These are phyloP conservation scores for Fusarium verrucosum DNA, from an alignment of 2,329 filamentous ascomycete genomes.

Conservation along the genomic window DNA sequence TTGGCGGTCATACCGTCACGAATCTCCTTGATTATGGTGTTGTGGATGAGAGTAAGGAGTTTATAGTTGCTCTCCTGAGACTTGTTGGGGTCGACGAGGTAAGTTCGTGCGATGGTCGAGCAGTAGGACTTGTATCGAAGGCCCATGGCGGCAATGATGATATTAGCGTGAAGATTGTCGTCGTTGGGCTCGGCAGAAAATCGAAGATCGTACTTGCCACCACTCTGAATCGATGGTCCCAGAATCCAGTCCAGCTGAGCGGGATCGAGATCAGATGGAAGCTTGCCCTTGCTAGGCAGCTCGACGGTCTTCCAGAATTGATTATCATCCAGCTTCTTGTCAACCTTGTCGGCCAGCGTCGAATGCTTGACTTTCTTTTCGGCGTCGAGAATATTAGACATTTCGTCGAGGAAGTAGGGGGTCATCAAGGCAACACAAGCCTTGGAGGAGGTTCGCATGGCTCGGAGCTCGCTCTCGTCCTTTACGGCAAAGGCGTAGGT, in stretches of 20 bases:
- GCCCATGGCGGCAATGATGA: constrained; percentile 92
- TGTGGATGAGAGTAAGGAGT: constrained; percentile 83
- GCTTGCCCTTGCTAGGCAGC: constrained; percentile 74
- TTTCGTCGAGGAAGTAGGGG: constrained; percentile 96
- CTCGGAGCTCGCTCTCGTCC: constrained; percentile 91
- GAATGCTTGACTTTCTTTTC: constrained; percentile 98
- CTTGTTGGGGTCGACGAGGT: constrained; percentile 96
- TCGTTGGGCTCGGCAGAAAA: constrained; percentile 82
- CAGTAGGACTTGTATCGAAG: constrained; percentile 96
- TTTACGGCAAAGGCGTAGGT: constrained; percentile 88
- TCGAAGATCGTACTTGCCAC: constrained; percentile 92
- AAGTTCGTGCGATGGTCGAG: constrained; percentile 90
- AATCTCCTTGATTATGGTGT: constrained; percentile 88
- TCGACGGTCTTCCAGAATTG: constrained; percentile 91
- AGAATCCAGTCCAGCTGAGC: constrained; percentile 94
- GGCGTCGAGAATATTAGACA: constrained; percentile 94
- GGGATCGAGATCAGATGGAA: constrained; percentile 87
- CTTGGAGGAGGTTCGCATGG: constrained; percentile 92
- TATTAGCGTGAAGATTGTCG: constrained; percentile 85
- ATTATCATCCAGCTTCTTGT: constrained; percentile 88
- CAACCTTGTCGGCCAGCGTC: constrained; percentile 83
- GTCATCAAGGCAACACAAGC: constrained; percentile 95
- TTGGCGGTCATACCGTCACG: constrained; percentile 86
- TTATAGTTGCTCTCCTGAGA: constrained; percentile 95
- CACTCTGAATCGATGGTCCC: constrained; percentile 90